These are phyloP conservation scores for Sordariomycetes sp. DNA, from an alignment of 2,329 filamentous ascomycete species.

Conservation along the genomic window DNA sequence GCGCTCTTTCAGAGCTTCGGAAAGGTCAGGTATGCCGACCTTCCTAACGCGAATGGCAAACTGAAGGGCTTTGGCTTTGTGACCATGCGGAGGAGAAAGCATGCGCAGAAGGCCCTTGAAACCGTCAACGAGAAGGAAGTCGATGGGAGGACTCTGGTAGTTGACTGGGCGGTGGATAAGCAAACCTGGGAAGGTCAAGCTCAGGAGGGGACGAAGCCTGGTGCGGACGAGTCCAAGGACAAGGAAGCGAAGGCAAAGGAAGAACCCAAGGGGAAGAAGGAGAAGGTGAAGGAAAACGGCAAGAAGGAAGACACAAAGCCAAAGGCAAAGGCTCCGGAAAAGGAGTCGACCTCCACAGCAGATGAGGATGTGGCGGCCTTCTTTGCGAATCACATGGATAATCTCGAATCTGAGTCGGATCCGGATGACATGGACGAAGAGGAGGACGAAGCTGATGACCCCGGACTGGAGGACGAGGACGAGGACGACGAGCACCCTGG, in stretches of 20 bases:
- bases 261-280: slow-evolving; percentile 14
- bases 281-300: slow-evolving; percentile 26
- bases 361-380: slow-evolving; percentile 36
- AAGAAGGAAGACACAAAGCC: slow-evolving; percentile 18
- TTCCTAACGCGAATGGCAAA: slow-evolving; percentile 68
- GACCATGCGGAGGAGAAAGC: slow-evolving; percentile 75
- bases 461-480: slow-evolving; percentile 31
- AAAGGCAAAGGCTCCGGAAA: slow-evolving; percentile 9
- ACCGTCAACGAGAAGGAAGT: slow-evolving; percentile 82
- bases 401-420: slow-evolving; percentile 47
- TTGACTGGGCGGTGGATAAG: slow-evolving; percentile 96
- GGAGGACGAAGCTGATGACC: slow-evolving; percentile 29
- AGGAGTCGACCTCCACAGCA: slow-evolving; percentile 21
- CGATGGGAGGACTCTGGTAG: slow-evolving; percentile 78
- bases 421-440: slow-evolving; percentile 35
- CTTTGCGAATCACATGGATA: slow-evolving; percentile 45
- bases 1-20: slow-evolving; percentile 78
- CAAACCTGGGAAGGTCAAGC: slow-evolving; percentile 66
- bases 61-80: slow-evolving; percentile 90
- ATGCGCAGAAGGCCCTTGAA: slow-evolving; percentile 80
- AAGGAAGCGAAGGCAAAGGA: slow-evolving; percentile 21
- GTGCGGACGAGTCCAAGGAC: slow-evolving; percentile 8
- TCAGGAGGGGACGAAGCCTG: slow-evolving; percentile 18
- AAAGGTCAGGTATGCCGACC: slow-evolving; percentile 77
- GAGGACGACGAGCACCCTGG: slow-evolving; percentile 34